phyloP scores from a whole-genome alignment of 2,329 filamentous ascomycete species.

The Diaporthe ilicicola region DNA sequence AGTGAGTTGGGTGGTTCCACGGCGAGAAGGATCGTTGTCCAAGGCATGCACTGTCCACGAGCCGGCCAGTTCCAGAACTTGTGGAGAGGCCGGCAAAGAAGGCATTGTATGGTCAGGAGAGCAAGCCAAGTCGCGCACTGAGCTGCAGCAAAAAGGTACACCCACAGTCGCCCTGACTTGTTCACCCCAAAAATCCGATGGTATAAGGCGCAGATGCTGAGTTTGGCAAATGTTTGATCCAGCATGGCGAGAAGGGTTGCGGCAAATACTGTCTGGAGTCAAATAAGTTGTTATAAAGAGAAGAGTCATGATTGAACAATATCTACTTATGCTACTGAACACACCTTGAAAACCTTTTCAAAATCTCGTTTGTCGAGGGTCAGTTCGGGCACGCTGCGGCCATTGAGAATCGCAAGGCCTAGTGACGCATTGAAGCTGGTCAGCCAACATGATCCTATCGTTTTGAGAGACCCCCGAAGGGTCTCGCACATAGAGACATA shows the following conservation, averaged over 20 bases:
- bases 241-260: neutral
- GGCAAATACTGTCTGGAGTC: neutral
- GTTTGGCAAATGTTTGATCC: neutral
- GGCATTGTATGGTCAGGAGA: neutral
- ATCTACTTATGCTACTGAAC: too few species aligned
- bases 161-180: neutral
- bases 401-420: neutral
- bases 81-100: neutral
- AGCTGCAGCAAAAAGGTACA: neutral
- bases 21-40: neutral
- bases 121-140: neutral
- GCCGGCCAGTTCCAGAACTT: neutral
- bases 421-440: neutral
- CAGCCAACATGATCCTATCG: neutral
- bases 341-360: neutral
- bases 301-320: neutral
- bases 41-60: neutral
- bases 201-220: neutral
- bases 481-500: neutral
- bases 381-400: neutral
- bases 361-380: neutral
- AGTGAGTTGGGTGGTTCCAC: neutral
- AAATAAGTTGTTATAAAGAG: neutral
- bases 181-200: neutral
- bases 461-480: accelerated